Evolutionary conservation across 1,284 basidiomycete species (phyloP).

Genomic region (Neolentinus lepideus): DNA sequence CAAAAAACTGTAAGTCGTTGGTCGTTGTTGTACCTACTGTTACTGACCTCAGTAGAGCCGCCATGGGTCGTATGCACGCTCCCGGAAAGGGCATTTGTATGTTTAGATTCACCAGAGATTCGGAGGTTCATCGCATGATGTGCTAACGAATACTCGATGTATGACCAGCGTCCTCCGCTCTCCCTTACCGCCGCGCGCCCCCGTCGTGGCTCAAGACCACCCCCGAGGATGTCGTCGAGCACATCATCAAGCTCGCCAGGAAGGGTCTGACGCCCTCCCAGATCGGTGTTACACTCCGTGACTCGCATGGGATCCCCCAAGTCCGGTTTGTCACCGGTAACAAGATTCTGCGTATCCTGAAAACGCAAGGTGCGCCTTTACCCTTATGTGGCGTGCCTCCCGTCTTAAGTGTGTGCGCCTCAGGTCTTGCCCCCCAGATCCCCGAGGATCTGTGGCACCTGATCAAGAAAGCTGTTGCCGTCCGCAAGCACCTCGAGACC

Average conservation of each 20-base stretch:
- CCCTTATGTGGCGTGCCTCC: background rate
- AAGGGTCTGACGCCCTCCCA: conserved; percentile 98
- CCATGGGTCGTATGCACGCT: conserved; percentile 95
- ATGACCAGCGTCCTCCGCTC: conserved; percentile 80
- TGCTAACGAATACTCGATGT: background rate
- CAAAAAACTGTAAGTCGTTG: conserved; percentile 27
- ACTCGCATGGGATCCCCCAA: conserved; percentile 96
- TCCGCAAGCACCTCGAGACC: conserved; percentile 97
- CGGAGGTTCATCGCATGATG: background rate
- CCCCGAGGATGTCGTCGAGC: conserved; percentile 91
- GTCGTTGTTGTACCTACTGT: conserved; percentile 2
- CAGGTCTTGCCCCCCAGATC: conserved; percentile 94
- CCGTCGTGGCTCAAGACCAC: conserved; percentile 97
- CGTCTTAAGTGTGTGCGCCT: background rate
- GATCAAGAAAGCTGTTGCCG: conserved; percentile 99
- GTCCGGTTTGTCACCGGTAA: conserved; percentile 98
- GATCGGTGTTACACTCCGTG: conserved; percentile 97
- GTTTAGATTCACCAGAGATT: conserved; percentile 21
- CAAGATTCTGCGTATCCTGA: conserved; percentile 99
- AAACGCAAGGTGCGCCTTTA: conserved; percentile 74
- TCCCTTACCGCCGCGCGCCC: conserved; percentile 94
- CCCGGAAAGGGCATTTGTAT: conserved; percentile 96
- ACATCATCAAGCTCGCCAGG: conserved; percentile 96
- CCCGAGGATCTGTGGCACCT: conserved; percentile 99
- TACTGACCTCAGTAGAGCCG: conserved; percentile 23